Evolutionary conservation across 2,329 filamentous ascomycete species (phyloP), one percentile per base, ranked within the genome.

Genomic region (Apiospora pterosperma): DNA sequence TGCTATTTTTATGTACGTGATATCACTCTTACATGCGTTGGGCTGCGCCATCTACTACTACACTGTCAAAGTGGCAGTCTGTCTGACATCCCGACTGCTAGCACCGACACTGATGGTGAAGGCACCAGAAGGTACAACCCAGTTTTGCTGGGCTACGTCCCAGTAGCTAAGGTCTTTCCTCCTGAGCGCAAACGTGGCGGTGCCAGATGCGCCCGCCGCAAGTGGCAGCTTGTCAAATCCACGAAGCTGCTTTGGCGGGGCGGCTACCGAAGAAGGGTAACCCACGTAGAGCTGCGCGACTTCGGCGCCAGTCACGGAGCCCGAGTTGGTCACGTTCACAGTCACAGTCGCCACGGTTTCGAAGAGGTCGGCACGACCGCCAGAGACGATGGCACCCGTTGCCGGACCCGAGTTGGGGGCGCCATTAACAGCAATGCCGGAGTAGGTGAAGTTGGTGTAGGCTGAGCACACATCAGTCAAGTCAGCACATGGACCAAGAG

Each of bases 121-220:
- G n/a, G 64, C 74, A 0, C 80, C 79, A 10, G 68, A 67, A 0
- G 83, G 80, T 36, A 84, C 75, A 3, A 81, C 69, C 90, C 90
- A 93, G 63, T 88, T 81, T 76, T 91, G 86, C 44, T 73, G 69
- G 0, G 76, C 75, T 0, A 82, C 76, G 73, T 90, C 85, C 89
- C 89, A 91, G 65, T 89, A 85, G 70, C 86, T 89, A 42, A 92
- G 68, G 73, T 91, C 89, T 59, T 86, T 82, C 42, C 86, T 80
- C 38, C 81, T 83, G 42, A 92, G 72, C 19, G 80, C 76, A 69
- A 91, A 84, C 0, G 74, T 79, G 4, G 86, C 81, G 1, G 76
- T 82, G 41, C 79, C 75, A 3, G 75, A 81, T 62, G 82, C 80
- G 2, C 82, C 84, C 0, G 81, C 73, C 4, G 76, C 77, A 21